Evolutionary conservation across 2,329 filamentous ascomycete genomes (phyloP).

Genomic region (Penicillium paneum): DNA sequence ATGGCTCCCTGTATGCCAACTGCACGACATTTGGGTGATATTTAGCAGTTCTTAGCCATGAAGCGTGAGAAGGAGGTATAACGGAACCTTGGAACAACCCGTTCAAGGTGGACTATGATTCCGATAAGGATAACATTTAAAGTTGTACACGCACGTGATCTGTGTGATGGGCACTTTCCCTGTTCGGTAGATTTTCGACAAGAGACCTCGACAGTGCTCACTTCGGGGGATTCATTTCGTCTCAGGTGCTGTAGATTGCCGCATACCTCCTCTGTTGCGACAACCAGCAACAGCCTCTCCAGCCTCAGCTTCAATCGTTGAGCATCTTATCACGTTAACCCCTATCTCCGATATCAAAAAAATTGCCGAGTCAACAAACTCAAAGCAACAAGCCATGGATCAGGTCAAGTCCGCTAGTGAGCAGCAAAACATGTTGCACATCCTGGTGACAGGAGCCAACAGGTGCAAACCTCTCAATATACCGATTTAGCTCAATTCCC

Average conservation of each 20-base stretch:
- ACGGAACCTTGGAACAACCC: not conserved
- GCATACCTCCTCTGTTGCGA: not conserved
- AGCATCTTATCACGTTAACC: constrained; percentile 15
- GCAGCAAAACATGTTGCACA: constrained; percentile 36
- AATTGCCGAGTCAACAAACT: constrained; percentile 6
- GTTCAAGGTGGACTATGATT: not conserved
- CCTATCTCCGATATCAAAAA: constrained; percentile 10
- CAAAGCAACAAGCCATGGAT: constrained; percentile 14
- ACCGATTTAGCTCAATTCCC: not conserved
- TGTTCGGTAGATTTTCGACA: not conserved
- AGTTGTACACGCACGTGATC: constrained; percentile 7
- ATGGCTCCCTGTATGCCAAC: constrained; percentile 25
- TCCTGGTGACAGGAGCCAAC: constrained; percentile 81
- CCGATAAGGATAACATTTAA: constrained; percentile 8
- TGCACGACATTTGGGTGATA: constrained; percentile 10
- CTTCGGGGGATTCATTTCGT: not conserved
- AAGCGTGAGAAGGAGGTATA: not conserved
- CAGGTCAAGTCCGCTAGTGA: constrained; percentile 8
- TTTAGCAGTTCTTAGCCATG: not conserved
- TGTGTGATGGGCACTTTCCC: not conserved
- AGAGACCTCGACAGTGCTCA: not conserved
- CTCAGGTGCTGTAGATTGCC: not conserved
- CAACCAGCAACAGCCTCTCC: not conserved
- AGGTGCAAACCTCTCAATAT: constrained; percentile 55
- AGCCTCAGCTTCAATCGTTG: not conserved